Conservation (phyloP, 2,329 filamentous ascomycete genomes). For the Arthrocladium fulminans region DNA sequence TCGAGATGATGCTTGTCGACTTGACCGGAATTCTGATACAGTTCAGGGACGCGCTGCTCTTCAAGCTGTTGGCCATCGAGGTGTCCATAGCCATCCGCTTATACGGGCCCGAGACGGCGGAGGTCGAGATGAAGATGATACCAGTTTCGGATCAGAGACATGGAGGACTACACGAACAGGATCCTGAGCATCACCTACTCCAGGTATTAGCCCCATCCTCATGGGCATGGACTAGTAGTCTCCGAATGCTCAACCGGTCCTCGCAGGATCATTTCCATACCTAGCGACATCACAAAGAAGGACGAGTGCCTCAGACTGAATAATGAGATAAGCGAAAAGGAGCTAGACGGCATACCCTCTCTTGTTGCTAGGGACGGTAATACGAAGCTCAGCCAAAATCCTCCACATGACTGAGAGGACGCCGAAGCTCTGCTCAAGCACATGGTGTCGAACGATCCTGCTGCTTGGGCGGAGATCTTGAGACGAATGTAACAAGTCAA, state of each 20-base stretch:
- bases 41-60: no score
- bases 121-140: no score
- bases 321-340: constrained; percentile 44
- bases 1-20: no score
- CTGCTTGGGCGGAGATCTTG: constrained; percentile 43
- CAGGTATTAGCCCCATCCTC: no score
- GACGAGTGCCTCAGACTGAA: constrained; percentile 41
- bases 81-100: no score
- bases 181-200: no score
- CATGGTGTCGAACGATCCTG: constrained; percentile 37
- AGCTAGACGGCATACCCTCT: constrained; percentile 46
- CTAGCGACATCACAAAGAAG: constrained; percentile 44
- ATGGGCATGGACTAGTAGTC: no score
- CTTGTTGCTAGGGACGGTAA: constrained; percentile 42
- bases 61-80: no score
- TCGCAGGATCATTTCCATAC: constrained; percentile 40
- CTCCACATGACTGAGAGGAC: constrained; percentile 38
- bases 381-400: constrained; percentile 43
- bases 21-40: no score
- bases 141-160: no score
- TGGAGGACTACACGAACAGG: no score
- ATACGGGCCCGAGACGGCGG: no score
- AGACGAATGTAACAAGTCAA: constrained; percentile 43
- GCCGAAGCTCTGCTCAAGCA: constrained; percentile 43
- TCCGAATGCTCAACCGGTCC: constrained; percentile 38